phyloP scores from a whole-genome alignment of 768 basidiomycete species.

The Galerina marginata region DNA sequence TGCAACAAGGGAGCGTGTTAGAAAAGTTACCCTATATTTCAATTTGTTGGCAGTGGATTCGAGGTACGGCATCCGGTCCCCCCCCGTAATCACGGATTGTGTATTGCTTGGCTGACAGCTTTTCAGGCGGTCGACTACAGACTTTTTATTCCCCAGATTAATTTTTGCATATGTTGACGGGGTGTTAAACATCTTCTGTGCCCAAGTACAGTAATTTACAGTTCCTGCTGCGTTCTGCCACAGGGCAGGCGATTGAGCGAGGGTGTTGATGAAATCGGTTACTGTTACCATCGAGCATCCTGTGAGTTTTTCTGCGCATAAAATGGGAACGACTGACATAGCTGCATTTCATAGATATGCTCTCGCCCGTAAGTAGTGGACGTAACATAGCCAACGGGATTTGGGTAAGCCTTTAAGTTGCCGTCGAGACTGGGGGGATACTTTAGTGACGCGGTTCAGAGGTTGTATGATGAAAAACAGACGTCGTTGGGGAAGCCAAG shows the following conservation, averaged over 20 bases:
- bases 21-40: not conserved
- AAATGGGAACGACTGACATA: not conserved
- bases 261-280: not conserved
- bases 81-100: not conserved
- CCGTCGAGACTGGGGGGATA: constrained; percentile 3
- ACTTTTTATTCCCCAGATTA: not conserved
- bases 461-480: not conserved
- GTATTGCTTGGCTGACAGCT: constrained; percentile 7
- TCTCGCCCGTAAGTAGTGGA: constrained; percentile 14
- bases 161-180: not conserved
- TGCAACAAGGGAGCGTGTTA: not conserved
- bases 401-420: constrained; percentile 9
- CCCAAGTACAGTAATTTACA: not conserved
- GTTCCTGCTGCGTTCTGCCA: not conserved
- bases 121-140: constrained; percentile 7
- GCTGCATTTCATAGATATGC: constrained; percentile 19
- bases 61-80: not conserved
- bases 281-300: not conserved
- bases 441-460: not conserved
- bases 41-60: constrained; percentile 3
- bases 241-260: not conserved
- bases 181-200: not conserved
- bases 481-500: not conserved
- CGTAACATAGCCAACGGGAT: constrained; percentile 7
- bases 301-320: not conserved